A percentile compares a stretch with the other conserved stretches of the same genome.
These are phyloP conservation scores for Umbilicus rupestris DNA, from an alignment of 164 flowering plant genomes.

Conservation along the genomic window DNA sequence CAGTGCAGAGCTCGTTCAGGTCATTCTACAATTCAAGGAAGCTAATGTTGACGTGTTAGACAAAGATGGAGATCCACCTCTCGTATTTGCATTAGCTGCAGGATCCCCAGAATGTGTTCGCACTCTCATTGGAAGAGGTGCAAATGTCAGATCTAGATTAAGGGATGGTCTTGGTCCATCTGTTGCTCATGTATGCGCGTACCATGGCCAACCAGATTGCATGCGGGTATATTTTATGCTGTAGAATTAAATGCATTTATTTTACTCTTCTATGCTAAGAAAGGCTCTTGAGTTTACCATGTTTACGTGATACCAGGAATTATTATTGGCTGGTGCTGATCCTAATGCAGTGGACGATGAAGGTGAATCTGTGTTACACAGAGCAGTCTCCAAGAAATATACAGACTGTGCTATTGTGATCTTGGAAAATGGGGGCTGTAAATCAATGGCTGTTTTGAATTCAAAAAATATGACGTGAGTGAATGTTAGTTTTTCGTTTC, in stretches of 20 bases:
- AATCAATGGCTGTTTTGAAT: slow-evolving; percentile 72
- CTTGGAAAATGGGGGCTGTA: slow-evolving; percentile 89
- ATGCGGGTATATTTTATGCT: slow-evolving; percentile 57
- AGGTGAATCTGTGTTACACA: slow-evolving; percentile 93
- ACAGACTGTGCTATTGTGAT: slow-evolving; percentile 89
- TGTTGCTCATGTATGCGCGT: slow-evolving; percentile 96
- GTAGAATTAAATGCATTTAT: not conserved
- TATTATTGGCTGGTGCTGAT: slow-evolving; percentile 89
- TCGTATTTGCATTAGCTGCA: slow-evolving; percentile 97
- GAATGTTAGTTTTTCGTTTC: not conserved
- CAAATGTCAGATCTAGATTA: slow-evolving; percentile 74
- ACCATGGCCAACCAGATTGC: slow-evolving; percentile 99
- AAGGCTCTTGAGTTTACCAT: not conserved
- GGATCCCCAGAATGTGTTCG: slow-evolving; percentile 93
- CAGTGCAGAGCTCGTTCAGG: slow-evolving; percentile 70
- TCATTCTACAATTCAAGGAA: slow-evolving; percentile 61
- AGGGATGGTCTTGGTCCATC: slow-evolving; percentile 93
- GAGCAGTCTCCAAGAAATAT: slow-evolving; percentile 84
- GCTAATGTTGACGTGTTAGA: slow-evolving; percentile 85
- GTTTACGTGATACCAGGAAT: slow-evolving; percentile 49
- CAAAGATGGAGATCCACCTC: slow-evolving; percentile 97
- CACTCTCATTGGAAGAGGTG: slow-evolving; percentile 62
- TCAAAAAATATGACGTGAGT: slow-evolving; percentile 83
- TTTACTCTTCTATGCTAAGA: not conserved
- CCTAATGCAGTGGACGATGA: slow-evolving; percentile 97